Base-by-base conservation (phyloP, 1,284 basidiomycete genomes). In the Limonomyces culmigenus region DNA sequence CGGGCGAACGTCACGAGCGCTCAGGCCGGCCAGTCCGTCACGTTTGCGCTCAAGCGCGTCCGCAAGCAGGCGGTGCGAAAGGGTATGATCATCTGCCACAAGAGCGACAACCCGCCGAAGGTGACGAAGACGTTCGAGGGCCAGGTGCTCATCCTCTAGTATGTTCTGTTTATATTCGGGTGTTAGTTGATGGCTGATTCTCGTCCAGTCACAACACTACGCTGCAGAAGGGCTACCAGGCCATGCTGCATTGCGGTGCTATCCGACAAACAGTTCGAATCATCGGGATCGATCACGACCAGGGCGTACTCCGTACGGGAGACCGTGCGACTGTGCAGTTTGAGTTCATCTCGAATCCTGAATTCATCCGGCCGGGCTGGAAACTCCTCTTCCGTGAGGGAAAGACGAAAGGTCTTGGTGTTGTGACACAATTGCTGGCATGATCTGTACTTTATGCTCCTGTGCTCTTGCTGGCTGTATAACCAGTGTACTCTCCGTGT, bases 1-100 rank as follows among this genome's bases (percentile, higher is more conserved):
- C 64, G 86, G 29, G 88, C 86, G 19, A 67, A 78, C 36, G 89
- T 98, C 5, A 67, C 68, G 18, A 68, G 67, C 8, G 93, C 87
- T 0, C 87, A 91, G 45, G 95, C 93, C 0, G 93, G 93, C 1
- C 93, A 99, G 57, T 88, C 84, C 39, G 91, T 97, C 6, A 87
- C 87, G 17, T 67, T 96, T 38, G 95, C 92, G 3, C 59, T 99
- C 18, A 99, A 98, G 63, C 70, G 88, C 35, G 77, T 95, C 41
- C 70, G 83, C 35, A 62, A 87, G 36, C 69, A 74, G 5, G 74
- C 79, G 32, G 78, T 97, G 5, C 66, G 95, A 39, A 98, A 97
- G 58, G 92, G 89, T 8, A 93, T 93, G 91, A 84, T 93, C 2
- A 60, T 96, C 23, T 74, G 91, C 0, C 74, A 76, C 38, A 86